Evolutionary conservation across 345 rosid species (phyloP), one percentile per base, ranked within the genome.

Genomic region (Hibiscus mutabilis): DNA sequence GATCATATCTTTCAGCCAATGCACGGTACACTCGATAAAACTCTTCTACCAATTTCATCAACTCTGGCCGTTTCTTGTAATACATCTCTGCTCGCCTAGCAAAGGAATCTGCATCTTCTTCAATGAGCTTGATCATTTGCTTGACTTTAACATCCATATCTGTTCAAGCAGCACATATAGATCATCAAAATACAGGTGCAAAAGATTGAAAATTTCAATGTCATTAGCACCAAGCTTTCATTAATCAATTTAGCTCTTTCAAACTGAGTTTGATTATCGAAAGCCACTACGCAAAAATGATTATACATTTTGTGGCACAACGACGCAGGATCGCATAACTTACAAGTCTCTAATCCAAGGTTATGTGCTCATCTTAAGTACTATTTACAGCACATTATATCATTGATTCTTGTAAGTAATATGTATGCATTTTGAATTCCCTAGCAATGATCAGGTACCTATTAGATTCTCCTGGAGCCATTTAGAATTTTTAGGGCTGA

Each of bases 21-120:
- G 97, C 97, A 79, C 99, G 96, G 65, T 96, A 96, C 3, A 94
- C 98, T 80, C 99, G 84, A 74, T 92, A 96, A 76, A 96, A 92
- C 82, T 96, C 99, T 86, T 96, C 99, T 6, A 96, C 98, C 87
- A 96, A 67, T 79, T 96, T 91, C 98, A 89, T 88, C 66, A 96
- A 96, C 82, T 92, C 98, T 22, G 99, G 98, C 46, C 99, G 87
- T 83, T 92, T 87, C 84, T 89, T 92, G 71, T 92, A 96, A 71
- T 96, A 96, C 99, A 96, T 91, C 71, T 96, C 99, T 15, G 99
- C 99, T 80, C 98, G 84, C 79, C 94, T 87, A 47, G 99, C 99
- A 79, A 96, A 96, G 19, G 99, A 92, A 79, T 96, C 99, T 19
- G 98, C 99, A 84, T 96, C 99, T 82, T 92, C 95, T 84, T 96